Base-by-base conservation (phyloP, 352 stramenopile species). In the Phytophthora brassicae region DNA sequence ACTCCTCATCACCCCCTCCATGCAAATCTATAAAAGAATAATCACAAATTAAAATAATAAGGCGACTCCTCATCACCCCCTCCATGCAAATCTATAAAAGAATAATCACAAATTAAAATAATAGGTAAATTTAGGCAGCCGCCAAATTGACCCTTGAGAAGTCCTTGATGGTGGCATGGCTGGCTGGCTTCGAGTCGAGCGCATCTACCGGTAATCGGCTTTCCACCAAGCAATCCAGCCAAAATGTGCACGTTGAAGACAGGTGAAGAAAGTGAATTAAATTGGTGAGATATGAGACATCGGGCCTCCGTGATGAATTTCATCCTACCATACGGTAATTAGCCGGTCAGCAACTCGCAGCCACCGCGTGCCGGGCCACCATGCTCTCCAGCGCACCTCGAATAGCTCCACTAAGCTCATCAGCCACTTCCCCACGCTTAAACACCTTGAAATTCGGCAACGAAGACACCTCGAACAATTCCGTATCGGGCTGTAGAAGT, bases 361-460 rank as follows among this genome's bases (percentile, higher is more conserved):
- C 53, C 11, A 45, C 51, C 4, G 26, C 26, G 67, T 88, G 74
- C 39, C 69, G 75, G 22, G 66, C 68, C 20, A 89, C 71, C 54
- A 88, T 81, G 56, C 63, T 66, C 66, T 84, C 75, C 9, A 90
- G 70, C 39, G 75, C 76, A 44, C 64, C 65, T 33, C 72, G 52
- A 60, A 90, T 89, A 39, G 89, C 89, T 41, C 87, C 92, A 11
- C 68, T 70, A 22, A 97, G 62, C 70, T 97, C 80, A 43, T 97
- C 86, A 7, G 97, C 81, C 53, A 84, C 90, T 22, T 78, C 72
- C 56, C 89, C 89, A 22, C 69, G 56, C 72, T 96, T 96, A 69
- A 88, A 98, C 44, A 98, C 85, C 64, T 97, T 92, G 72, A 98
- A 98, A 19, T 88, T 98, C 13, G 91, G 90, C 88, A 97, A 92